Percentiles rank a stretch among this genome's conserved stretches.
These are phyloP conservation scores for Paraurostyla sp. DNA, from an alignment of 73 alveolate species.

Conservation along the genomic window DNA sequence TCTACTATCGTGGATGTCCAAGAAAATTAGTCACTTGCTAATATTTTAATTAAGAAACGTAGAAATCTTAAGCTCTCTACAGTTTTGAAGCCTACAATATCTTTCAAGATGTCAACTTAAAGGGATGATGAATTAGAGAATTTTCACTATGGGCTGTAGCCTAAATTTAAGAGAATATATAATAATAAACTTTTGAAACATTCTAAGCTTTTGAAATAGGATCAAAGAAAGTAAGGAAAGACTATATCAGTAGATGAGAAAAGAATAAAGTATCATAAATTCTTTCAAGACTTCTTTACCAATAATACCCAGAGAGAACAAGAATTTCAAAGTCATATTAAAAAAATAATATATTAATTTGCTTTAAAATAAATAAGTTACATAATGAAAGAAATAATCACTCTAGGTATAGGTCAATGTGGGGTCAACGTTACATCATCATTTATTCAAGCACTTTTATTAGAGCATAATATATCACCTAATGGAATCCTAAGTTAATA, in stretches of 20 bases:
- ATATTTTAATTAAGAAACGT: no score
- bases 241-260: neutral
- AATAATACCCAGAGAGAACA: no score
- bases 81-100: neutral
- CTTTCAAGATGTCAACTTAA: neutral
- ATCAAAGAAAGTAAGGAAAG: neutral
- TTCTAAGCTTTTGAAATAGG: neutral
- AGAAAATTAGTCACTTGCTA: neutral
- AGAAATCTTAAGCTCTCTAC: no score
- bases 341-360: no score
- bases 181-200: neutral
- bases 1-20: slow-evolving; percentile 1
- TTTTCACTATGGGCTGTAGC: slow-evolving; percentile 10
- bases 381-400: no score
- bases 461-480: no score
- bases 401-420: no score
- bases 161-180: neutral
- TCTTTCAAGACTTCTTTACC: neutral
- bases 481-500: no score
- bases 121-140: neutral
- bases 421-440: no score
- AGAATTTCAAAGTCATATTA: no score
- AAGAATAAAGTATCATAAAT: neutral
- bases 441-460: no score
- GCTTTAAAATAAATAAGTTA: no score